Evolutionary conservation across 805 yeast species (phyloP).

Genomic region (Candida andamanensis): DNA sequence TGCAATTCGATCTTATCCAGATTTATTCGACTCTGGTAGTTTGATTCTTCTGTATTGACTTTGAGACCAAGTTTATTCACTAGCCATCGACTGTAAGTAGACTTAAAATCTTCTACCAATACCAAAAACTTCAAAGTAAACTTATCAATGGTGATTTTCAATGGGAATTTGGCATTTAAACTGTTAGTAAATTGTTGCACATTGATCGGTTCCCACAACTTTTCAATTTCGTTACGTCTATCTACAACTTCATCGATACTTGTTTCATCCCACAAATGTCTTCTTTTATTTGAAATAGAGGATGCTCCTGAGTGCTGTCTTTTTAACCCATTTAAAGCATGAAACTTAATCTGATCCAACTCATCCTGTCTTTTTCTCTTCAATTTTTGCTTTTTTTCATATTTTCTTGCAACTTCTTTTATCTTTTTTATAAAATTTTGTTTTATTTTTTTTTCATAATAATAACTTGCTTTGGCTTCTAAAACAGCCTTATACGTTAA

Average conservation of each 20-base stretch:
- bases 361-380: constrained; percentile 24
- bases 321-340: constrained; percentile 9
- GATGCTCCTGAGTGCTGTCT: constrained; percentile 14
- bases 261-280: constrained; percentile 10
- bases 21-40: constrained; percentile 22
- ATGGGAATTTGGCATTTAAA: constrained; percentile 22
- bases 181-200: constrained; percentile 27
- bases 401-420: constrained; percentile 16
- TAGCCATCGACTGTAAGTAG: constrained; percentile 46
- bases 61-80: constrained; percentile 38
- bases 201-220: constrained; percentile 47
- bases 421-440: constrained; percentile 26
- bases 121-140: constrained; percentile 32
- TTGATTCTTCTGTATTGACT: constrained; percentile 20
- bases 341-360: constrained; percentile 23
- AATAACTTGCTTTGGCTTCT: constrained; percentile 42
- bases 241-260: constrained; percentile 15
- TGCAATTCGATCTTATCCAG: constrained; percentile 24
- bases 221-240: constrained; percentile 30
- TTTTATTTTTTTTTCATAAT: constrained; percentile 29
- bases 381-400: constrained; percentile 18
- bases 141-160: constrained; percentile 15
- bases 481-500: constrained; percentile 39
- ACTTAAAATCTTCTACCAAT: constrained; percentile 46
- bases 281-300: constrained; percentile 5